Evolutionary conservation across 768 basidiomycete genomes (phyloP), one percentile per base, ranked within the genome.

Genomic region (Pleurotus giganteus): DNA sequence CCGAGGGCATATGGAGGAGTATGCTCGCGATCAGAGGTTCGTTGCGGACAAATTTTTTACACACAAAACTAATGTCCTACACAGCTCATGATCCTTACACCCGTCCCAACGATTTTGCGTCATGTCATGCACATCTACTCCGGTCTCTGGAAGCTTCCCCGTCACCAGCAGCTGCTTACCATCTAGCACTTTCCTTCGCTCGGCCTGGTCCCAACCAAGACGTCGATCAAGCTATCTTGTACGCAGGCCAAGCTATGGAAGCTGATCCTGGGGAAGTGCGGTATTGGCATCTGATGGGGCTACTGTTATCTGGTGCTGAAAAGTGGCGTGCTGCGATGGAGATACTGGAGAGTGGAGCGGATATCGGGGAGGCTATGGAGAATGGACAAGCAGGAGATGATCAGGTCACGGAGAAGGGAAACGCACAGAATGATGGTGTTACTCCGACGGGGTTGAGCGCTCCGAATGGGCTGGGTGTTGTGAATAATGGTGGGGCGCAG

Each of bases 271-370:
- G 63, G 36, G 79, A 81, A 54, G 71, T 90, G 23, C 80, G 91
- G 37, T 88, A 89, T 51, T 98, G 94, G 95, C 96, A 98, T 69
- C 80, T 98, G 13, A 77, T 98, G 0, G 93, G 89, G 0, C 72
- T 98, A 4, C 68, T 96, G 9, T 75, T 95, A n/a, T 84, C 85
- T 0, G 86, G 89, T 7, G 73, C 77, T 26, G 91, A 88, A 58
- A 85, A 93, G 60, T 92, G 91, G 90, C 70, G 70, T 29, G 89
- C 86, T 9, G 93, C 95, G 0, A 73, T 73, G 28, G 84, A 84
- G 56, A 84, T 94, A 3, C 68, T 95, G 34, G 90, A 94, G 51
- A 75, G 84, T n/a, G 95, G 90, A 23, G 80, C 87, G 1, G 81
- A 69, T 2, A 64, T 88, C 23, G 77, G 78, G 5, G 83, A 84